These are phyloP conservation scores for Lactarius vividus DNA, from an alignment of 768 basidiomycete species.

Conservation along the genomic window DNA sequence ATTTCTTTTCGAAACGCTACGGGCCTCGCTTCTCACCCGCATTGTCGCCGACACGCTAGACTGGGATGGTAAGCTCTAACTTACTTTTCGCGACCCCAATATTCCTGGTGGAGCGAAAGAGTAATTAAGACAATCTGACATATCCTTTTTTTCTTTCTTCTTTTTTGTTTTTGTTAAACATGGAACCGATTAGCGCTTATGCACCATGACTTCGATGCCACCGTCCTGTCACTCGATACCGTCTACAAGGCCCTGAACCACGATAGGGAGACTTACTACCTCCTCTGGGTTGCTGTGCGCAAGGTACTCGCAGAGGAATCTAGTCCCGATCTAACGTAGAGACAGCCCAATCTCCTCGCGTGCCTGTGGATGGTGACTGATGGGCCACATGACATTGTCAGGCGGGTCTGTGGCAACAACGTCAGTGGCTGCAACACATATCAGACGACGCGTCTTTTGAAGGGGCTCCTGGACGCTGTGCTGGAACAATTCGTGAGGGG, in stretches of 20 bases:
- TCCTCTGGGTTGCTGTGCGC: conserved; percentile 28
- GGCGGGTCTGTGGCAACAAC: conserved; percentile 20
- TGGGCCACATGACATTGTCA: conserved; percentile 19
- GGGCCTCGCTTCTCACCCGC: background rate
- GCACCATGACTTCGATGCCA: conserved; percentile 18
- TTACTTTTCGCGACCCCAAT: background rate
- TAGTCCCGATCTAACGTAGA: conserved; percentile 7
- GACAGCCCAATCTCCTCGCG: background rate
- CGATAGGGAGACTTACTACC: conserved; percentile 24
- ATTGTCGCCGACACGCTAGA: conserved; percentile 27
- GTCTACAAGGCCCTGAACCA: conserved; percentile 8
- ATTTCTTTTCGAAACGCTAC: conserved; percentile 21
- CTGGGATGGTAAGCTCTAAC: conserved; percentile 24
- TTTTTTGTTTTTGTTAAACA: background rate
- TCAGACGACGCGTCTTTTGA: conserved; percentile 14
- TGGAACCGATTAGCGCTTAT: conserved; percentile 3
- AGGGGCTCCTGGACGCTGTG: conserved; percentile 20
- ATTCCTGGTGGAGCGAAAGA: background rate
- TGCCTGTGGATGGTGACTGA: conserved; percentile 18
- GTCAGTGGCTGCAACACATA: conserved; percentile 3
- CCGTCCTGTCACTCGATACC: conserved; percentile 17
- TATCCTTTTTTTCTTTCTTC: background rate
- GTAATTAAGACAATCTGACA: conserved; percentile 9
- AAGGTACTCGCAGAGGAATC: conserved; percentile 25
- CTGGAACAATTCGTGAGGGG: conserved; percentile 24